Conservation (phyloP, 768 basidiomycete genomes). For the Trametopsis cervina region DNA sequence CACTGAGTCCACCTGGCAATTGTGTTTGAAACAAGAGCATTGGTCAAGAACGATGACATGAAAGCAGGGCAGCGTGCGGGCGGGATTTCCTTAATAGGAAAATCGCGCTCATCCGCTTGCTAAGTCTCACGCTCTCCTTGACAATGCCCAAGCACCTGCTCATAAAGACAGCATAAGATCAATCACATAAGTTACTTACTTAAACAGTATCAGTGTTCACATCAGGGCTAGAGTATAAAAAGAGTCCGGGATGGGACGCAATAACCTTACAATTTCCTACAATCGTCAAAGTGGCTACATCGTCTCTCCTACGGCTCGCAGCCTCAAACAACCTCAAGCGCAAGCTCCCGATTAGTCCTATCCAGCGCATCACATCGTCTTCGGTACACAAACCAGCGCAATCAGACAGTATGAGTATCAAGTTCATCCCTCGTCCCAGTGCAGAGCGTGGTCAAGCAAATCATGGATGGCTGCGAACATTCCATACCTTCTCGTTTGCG, state of each 20-base stretch:
- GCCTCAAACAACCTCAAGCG: not conserved
- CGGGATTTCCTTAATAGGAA: conserved; percentile 8
- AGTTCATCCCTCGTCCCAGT: conserved; percentile 31
- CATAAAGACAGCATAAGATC: not conserved
- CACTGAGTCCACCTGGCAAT: too few species aligned
- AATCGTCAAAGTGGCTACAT: not conserved
- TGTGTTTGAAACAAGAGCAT: too few species aligned
- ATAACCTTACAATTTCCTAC: not conserved
- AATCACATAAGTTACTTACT: conserved; percentile 2
- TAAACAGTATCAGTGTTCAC: not conserved
- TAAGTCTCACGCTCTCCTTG: not conserved
- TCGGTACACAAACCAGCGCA: not conserved
- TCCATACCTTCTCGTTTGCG: conserved; percentile 74
- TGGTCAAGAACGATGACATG: too few species aligned
- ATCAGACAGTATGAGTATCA: conserved; percentile 14
- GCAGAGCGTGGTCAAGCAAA: conserved; percentile 39
- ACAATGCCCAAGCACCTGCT: too few species aligned
- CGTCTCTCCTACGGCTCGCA: not conserved
- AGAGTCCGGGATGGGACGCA: not conserved
- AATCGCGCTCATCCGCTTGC: not conserved
- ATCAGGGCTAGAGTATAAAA: not conserved
- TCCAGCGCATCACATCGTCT: conserved; percentile 2
- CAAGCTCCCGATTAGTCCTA: not conserved
- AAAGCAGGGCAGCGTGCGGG: conserved; percentile 16
- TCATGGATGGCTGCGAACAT: conserved; percentile 51